Evolutionary conservation across 1,284 basidiomycete genomes (phyloP).

Genomic region (Hemileia vastatrix): DNA sequence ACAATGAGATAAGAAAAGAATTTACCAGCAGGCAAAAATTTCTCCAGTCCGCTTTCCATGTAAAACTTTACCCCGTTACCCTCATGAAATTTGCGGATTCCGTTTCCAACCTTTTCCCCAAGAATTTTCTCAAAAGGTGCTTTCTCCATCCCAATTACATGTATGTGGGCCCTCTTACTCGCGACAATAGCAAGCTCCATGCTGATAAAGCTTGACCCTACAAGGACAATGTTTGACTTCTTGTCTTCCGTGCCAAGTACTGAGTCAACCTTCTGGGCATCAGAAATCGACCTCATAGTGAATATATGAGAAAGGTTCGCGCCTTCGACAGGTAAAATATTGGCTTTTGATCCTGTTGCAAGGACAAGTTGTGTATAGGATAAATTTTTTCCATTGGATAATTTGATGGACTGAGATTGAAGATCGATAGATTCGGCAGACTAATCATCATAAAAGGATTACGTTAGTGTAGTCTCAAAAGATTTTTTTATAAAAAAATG

Average conservation of each 20-base stretch:
- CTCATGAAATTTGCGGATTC: constrained; percentile 55
- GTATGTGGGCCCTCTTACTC: constrained; percentile 54
- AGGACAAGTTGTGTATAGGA: constrained; percentile 46
- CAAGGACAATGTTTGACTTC: constrained; percentile 63
- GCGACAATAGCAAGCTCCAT: constrained; percentile 79
- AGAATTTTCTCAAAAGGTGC: constrained; percentile 72
- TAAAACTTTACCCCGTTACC: constrained; percentile 40
- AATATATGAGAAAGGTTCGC: constrained; percentile 66
- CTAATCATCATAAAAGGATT: constrained; percentile 44
- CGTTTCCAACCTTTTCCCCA: constrained; percentile 68
- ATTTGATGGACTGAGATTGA: constrained; percentile 8
- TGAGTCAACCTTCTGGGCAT: constrained; percentile 54
- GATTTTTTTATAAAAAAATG: neutral
- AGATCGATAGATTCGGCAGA: constrained; percentile 56
- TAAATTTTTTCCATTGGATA: constrained; percentile 39
- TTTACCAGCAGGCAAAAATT: constrained; percentile 47
- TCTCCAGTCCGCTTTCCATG: constrained; percentile 35
- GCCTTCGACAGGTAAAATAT: constrained; percentile 61
- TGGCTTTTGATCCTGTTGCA: constrained; percentile 46
- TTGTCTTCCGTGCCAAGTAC: constrained; percentile 19
- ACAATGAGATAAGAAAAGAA: constrained; percentile 2
- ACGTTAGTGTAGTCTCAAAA: neutral
- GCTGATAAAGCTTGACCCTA: constrained; percentile 85
- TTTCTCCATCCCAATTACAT: constrained; percentile 76
- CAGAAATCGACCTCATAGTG: constrained; percentile 62